Base-by-base conservation (phyloP, 2,329 filamentous ascomycete genomes). In the Calonectria honghensis region DNA sequence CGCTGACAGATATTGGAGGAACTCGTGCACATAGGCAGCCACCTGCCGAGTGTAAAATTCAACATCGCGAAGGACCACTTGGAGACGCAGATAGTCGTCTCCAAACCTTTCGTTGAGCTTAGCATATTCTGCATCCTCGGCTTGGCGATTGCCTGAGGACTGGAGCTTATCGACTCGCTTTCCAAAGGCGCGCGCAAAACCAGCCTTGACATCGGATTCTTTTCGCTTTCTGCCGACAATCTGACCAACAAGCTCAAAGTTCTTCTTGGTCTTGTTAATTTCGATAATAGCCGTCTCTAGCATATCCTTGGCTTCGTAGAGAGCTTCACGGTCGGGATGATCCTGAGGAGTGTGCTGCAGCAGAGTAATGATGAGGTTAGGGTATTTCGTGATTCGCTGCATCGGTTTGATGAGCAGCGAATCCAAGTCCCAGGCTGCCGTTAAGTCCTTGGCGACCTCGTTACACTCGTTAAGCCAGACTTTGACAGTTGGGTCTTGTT, bases 331-430 rank as follows among this genome's bases (percentile, higher is more conserved):
- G 84, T 99, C 97, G 0, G 96, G 96, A 82, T 99, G 97, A 76
- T 96, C 93, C 13, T 90, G 85, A 0, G 95, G 93, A 0, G 96
- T 98, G 72, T 93, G 91, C 76, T 96, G 93, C 31, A 97, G 88
- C 14, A 99, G 88, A 72, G 96, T 93, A 41, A 93, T 92, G 57
- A 99, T 91, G 51, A 99, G 88, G 59, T 98, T 93, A 4, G 96
- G 96, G 82, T 98, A 99, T 82, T 98, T 98, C 41, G 96, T 93
- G 76, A 98, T 93, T 63, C 97, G 92, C 85, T 99, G 97, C 84
- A 98, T 96, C 2, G 97, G 97, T 85, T 99, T 99, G 82, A 99
- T 96, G 27, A 99, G 90, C n/a, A 99, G 89, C 0, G 97, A 98
- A 84, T 98, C 96, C 75, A 99, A 86, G 84, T 98, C 95, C 97